These are phyloP conservation scores for Paramyrothecium sp. DNA, from an alignment of 2,329 filamentous ascomycete genomes.

Conservation along the genomic window DNA sequence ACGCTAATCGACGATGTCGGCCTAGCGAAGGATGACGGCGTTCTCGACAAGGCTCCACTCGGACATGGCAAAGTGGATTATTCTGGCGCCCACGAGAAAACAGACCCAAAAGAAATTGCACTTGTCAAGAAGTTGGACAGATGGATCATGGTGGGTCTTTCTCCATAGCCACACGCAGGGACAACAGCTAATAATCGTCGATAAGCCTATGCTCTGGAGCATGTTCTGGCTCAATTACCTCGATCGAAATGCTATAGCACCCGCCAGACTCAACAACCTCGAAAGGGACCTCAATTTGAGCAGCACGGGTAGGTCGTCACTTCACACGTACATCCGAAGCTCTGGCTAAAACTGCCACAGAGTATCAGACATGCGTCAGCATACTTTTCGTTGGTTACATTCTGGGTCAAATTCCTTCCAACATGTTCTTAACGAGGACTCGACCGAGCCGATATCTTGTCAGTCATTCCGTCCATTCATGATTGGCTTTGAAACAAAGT, in stretches of 20 bases:
- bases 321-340: too few relatives aligned
- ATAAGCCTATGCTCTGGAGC: constrained; percentile 31
- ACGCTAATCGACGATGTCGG: too few relatives aligned
- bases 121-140: constrained; percentile 36
- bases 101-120: constrained; percentile 35
- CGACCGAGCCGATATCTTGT: constrained; percentile 40
- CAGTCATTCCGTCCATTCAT: constrained; percentile 7
- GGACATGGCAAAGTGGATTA: constrained; percentile 22
- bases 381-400: constrained; percentile 44
- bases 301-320: not conserved
- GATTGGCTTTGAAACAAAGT: too few relatives aligned
- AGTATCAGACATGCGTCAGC: constrained; percentile 28
- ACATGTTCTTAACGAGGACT: constrained; percentile 42
- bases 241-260: constrained; percentile 45
- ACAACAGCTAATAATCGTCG: not conserved
- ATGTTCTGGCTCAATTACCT: constrained; percentile 45
- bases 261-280: constrained; percentile 33
- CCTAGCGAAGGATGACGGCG: too few relatives aligned
- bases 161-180: not conserved
- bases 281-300: constrained; percentile 24
- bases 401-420: constrained; percentile 38
- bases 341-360: constrained; percentile 1
- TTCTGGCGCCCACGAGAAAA: constrained; percentile 36
- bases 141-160: constrained; percentile 31
- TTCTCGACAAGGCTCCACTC: too few relatives aligned